These are phyloP conservation scores for Sclerotinia nivalis DNA, from an alignment of 2,329 filamentous ascomycete species.

Conservation along the genomic window DNA sequence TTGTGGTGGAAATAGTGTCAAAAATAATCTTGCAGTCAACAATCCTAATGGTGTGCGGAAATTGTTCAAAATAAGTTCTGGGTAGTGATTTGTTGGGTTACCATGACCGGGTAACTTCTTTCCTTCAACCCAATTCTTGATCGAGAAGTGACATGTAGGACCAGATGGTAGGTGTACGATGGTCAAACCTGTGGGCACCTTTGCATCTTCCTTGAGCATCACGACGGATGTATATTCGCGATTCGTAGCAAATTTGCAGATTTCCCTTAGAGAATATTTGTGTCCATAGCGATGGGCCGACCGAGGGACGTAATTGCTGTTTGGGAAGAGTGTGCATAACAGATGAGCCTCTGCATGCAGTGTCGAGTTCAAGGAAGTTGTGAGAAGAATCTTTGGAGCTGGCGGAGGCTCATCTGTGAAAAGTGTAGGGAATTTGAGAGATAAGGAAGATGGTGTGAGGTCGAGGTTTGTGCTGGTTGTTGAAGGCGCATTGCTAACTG, in stretches of 20 bases:
- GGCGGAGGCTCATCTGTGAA: conserved; percentile 60
- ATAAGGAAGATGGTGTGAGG: conserved; percentile 59
- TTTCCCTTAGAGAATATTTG: conserved; percentile 91
- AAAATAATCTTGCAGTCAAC: conserved; percentile 82
- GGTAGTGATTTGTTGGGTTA: conserved; percentile 85
- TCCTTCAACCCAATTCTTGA: conserved; percentile 88
- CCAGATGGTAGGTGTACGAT: conserved; percentile 81
- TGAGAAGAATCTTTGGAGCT: conserved; percentile 84
- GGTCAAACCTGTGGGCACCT: conserved; percentile 78
- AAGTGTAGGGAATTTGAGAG: conserved; percentile 62
- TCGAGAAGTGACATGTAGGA: conserved; percentile 89
- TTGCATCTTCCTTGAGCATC: conserved; percentile 85
- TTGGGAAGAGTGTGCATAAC: conserved; percentile 80
- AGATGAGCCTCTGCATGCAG: conserved; percentile 81
- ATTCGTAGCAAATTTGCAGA: conserved; percentile 79
- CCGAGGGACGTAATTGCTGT: conserved; percentile 77
- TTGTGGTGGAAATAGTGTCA: conserved; percentile 73
- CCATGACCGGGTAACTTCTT: conserved; percentile 85
- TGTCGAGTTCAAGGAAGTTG: conserved; percentile 84
- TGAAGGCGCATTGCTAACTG: conserved; percentile 50
- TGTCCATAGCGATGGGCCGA: conserved; percentile 80
- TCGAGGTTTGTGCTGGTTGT: conserved; percentile 65
- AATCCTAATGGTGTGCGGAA: conserved; percentile 92
- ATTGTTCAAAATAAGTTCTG: conserved; percentile 88
- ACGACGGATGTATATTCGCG: conserved; percentile 81